Evolutionary conservation across 257 asterid genomes (phyloP), one percentile per base, ranked within the genome.

Genomic region (Penstemon davidsonii): DNA sequence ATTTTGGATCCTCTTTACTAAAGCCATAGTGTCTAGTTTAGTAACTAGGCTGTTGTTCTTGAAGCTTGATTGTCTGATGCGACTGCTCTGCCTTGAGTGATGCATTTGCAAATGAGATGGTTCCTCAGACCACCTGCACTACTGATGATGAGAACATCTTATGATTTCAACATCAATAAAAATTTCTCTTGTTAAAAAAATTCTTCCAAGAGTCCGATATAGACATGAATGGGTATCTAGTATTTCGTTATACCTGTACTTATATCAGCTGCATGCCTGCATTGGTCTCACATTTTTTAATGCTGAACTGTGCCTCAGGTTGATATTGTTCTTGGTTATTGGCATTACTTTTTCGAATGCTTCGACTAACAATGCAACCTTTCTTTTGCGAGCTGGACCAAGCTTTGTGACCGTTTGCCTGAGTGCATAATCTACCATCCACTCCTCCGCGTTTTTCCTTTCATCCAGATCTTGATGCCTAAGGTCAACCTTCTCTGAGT

Each of bases 351-450:
- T 87, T 63, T 92, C 98, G 15, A 92, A 89, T 37, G 97, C 98
- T 81, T 86, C 95, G 53, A 92, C 96, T 4, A 92, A 87, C 60
- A 92, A 70, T 0, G 88, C 82, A 8, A 90, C 98, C 72, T 87
- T 92, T 62, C 80, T 90, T 81, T 87, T 88, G 25, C 94, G 90
- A 19, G 88, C 94, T n/a, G 86, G 84, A 47, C 84, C 88, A 7
- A 92, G 97, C 50, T 86, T 92, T 4, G 79, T 83, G 46, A 88
- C 90, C 7, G 83, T 86, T 76, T 81, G 86, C 55, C 92, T 89
- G 41, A 92, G 92, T 46, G 95, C 97, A 51, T 81, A 80, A 71
- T 92, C 98, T 0, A 92, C 77, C 97, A 90, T 90, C 96, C 95
- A 92, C 64, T 92, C 98, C 78, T 92, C 96, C 3, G 95, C 55